Evolutionary conservation across 306 rosid species (phyloP).

Genomic region (Lathyrus sativus): DNA sequence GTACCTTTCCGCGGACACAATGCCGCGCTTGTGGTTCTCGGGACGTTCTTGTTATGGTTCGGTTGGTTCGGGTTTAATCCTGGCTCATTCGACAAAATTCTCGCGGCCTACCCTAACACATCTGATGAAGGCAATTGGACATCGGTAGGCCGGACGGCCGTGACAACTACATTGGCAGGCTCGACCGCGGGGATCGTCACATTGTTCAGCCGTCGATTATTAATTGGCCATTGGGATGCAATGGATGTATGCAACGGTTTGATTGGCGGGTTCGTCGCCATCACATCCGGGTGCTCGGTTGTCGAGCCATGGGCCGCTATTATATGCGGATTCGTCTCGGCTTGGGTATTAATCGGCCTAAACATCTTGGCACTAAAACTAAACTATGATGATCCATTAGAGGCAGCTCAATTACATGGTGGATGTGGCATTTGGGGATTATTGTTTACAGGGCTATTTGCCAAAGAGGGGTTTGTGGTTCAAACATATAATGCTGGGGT

Average conservation of each 20-base stretch:
- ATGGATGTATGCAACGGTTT: slow-evolving; percentile 72
- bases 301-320: slow-evolving; percentile 82
- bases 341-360: slow-evolving; percentile 67
- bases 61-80: slow-evolving; percentile 88
- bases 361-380: slow-evolving; percentile 60
- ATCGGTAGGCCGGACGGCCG: slow-evolving; percentile 52
- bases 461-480: slow-evolving; percentile 59
- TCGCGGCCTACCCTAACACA: slow-evolving; percentile 51
- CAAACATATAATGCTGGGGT: slow-evolving; percentile 51
- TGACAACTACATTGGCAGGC: slow-evolving; percentile 59
- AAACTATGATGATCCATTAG: slow-evolving; percentile 67
- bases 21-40: slow-evolving; percentile 68
- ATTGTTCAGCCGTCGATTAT: slow-evolving; percentile 53
- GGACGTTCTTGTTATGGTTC: slow-evolving; percentile 73
- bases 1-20: slow-evolving; percentile 59
- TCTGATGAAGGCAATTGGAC: slow-evolving; percentile 60
- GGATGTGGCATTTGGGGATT: slow-evolving; percentile 80
- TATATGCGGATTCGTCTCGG: slow-evolving; percentile 63
- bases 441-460: slow-evolving; percentile 78
- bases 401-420: slow-evolving; percentile 79
- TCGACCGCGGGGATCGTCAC: slow-evolving; percentile 60
- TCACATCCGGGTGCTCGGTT: slow-evolving; percentile 76
- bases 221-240: slow-evolving; percentile 75
- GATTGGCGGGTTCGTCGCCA: slow-evolving; percentile 77
- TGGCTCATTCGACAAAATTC: slow-evolving; percentile 54